A percentile compares a stretch with the other conserved stretches of the same genome.
Evolutionary conservation across 768 basidiomycete genomes (phyloP).

Genomic region (Phaeolepiota aurea): DNA sequence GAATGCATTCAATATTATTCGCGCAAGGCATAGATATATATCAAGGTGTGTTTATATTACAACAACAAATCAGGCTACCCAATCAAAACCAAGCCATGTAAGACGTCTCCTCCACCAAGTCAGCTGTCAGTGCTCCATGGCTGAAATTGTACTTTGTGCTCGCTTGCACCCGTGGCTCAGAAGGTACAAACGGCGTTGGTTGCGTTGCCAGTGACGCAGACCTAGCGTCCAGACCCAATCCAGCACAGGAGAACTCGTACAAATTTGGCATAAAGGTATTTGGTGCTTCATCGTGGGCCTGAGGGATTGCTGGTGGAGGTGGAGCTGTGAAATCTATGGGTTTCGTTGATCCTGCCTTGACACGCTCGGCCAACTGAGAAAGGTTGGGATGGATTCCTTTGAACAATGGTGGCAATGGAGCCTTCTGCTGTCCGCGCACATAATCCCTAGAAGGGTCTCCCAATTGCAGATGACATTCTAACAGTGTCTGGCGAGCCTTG

Average conservation of each 20-base stretch:
- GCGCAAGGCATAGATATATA: conserved; percentile 1
- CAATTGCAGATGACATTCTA: conserved; percentile 18
- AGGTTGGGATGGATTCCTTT: conserved; percentile 23
- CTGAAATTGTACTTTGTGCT: conserved; percentile 54
- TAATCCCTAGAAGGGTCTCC: neutral
- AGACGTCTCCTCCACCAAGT: conserved; percentile 50
- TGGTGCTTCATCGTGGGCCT: conserved; percentile 1
- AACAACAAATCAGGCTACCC: too few species aligned
- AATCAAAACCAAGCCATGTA: conserved; percentile 65
- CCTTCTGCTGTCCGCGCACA: conserved; percentile 10
- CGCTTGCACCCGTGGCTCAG: conserved; percentile 41
- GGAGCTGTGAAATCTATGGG: neutral
- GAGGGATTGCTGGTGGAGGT: neutral
- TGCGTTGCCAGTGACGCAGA: conserved; percentile 25
- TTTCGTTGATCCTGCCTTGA: conserved; percentile 9
- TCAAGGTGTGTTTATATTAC: neutral
- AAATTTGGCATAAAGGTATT: conserved; percentile 37
- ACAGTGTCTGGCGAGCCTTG: conserved; percentile 37
- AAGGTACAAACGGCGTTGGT: conserved; percentile 36
- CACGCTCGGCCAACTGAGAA: conserved; percentile 22
- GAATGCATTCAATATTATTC: neutral
- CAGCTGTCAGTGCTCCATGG: conserved; percentile 46
- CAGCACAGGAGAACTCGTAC: conserved; percentile 34
- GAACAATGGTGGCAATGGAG: conserved; percentile 24
- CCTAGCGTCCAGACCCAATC: conserved; percentile 31